Evolutionary conservation across 73 alveolate species (phyloP), one percentile per base, ranked within the genome.

Genomic region (Paramecium pentaurelia): DNA sequence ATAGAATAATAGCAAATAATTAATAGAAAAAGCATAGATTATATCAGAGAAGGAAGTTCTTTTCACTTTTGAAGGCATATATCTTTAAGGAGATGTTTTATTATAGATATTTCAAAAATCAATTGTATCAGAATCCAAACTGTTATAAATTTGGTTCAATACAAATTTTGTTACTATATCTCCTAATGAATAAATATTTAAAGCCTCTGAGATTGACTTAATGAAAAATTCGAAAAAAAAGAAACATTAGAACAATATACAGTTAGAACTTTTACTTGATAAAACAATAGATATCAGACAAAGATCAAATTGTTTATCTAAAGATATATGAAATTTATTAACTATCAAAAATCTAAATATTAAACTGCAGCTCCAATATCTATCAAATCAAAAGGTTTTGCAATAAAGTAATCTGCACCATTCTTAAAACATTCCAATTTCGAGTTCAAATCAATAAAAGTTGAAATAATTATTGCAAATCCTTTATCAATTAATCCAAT

Each of bases 61-160:
- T 2, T 87, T 87, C 22, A 32, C 58, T 27, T 60, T 87, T 64
- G 93, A 87, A 0, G 64, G 54, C 7, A 30, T 64, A 27, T 38
- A 60, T 25, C 59, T 87, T 14, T 42, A 36, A 60, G 93, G 93
- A 2, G 93, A 87, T 87, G 88, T 64, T 8, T n/a, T 59, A 6
- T 34, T 87, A 36, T n/a, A 87, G 38, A 60, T 87, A 10, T 87
- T 64, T 30, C 28, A 87, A 7, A 40, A 87, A 64, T 87, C 89
- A 0, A 22, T 87, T 30, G 77, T 87, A 22, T 28, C 60, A 25
- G 38, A 86, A 18, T 34, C 14, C 6, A 51, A 87, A 40, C 36
- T 87, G 58, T 60, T 87, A 36, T 68, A 87, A 64, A 40, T 87
- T 38, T 87, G 93, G 93, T 60, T 87, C 37, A 59, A 87, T 51